Conservation (phyloP, 805 yeast genomes). For the Candida golubevii region DNA sequence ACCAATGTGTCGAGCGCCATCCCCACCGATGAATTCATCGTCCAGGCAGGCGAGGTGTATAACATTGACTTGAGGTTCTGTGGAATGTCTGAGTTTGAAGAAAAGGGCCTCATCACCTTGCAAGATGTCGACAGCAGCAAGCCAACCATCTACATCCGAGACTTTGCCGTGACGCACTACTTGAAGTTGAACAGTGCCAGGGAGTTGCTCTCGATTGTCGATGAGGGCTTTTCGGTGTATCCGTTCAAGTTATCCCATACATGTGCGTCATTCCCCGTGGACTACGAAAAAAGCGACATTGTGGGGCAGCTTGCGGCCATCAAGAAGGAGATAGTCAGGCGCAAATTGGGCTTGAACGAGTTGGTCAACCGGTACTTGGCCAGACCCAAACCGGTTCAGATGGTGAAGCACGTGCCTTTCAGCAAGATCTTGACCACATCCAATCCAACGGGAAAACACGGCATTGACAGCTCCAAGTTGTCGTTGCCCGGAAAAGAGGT, state of each 20-base stretch:
- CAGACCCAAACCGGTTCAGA: conserved; percentile 66
- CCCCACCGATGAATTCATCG: conserved; percentile 69
- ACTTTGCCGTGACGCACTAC: conserved; percentile 75
- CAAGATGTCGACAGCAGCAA: conserved; percentile 58
- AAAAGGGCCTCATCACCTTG: conserved; percentile 64
- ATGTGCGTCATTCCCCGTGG: conserved; percentile 57
- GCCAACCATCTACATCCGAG: conserved; percentile 77
- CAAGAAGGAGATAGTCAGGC: conserved; percentile 51
- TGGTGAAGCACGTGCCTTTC: conserved; percentile 71
- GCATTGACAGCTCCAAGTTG: conserved; percentile 63
- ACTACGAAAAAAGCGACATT: conserved; percentile 29
- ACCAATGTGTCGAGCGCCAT: conserved; percentile 48
- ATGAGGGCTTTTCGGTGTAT: conserved; percentile 73
- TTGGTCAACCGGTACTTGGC: conserved; percentile 74
- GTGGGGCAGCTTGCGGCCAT: conserved; percentile 41
- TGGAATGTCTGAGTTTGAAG: conserved; percentile 49
- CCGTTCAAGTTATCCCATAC: conserved; percentile 85
- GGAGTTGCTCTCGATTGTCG: conserved; percentile 63
- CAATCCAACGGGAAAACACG: conserved; percentile 63
- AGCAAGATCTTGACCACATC: conserved; percentile 56
- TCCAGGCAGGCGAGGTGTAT: conserved; percentile 81
- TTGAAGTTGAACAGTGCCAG: conserved; percentile 74
- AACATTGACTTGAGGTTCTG: conserved; percentile 78
- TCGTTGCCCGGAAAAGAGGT: conserved; percentile 69
- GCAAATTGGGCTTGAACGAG: conserved; percentile 76